Evolutionary conservation across 306 rosid species (phyloP).

Genomic region (Carpinus viminea): DNA sequence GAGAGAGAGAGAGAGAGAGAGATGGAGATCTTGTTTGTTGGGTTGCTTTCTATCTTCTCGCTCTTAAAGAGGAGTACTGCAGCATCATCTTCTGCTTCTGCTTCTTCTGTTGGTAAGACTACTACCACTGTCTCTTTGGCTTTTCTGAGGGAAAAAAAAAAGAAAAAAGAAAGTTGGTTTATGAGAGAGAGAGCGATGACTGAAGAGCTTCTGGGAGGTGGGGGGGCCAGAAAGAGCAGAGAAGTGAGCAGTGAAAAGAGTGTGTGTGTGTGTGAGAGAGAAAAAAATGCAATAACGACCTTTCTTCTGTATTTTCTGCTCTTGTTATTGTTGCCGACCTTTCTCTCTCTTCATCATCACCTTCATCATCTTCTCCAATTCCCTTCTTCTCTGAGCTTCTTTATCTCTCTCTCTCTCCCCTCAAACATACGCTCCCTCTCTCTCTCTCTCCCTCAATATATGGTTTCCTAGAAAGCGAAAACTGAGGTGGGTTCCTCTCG

Average conservation of each 20-base stretch:
- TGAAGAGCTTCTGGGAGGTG: conserved; percentile 30
- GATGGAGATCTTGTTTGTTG: conserved; percentile 21
- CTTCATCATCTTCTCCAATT: conserved; percentile 2
- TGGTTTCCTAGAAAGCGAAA: conserved; percentile 53
- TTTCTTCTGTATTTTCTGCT: conserved; percentile 33
- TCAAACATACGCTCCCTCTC: conserved; percentile 2
- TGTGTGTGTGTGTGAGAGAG: background rate
- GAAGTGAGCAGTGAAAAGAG: conserved; percentile 13
- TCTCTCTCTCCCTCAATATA: conserved; percentile 16
- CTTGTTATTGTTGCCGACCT: conserved; percentile 24
- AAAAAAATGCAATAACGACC: conserved; percentile 58
- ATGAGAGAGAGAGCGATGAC: conserved; percentile 11
- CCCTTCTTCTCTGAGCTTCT: conserved; percentile 15
- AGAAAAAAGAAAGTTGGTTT: conserved; percentile 31
- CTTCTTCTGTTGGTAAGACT: conserved; percentile 34
- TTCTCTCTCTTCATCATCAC: conserved; percentile 38
- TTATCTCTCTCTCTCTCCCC: conserved; percentile 18
- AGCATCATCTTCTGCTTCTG: conserved; percentile 8
- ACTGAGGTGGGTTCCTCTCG: conserved; percentile 38
- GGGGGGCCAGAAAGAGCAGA: conserved; percentile 21
- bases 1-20: background rate
- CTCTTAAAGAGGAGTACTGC: background rate
- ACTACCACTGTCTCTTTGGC: conserved; percentile 64
- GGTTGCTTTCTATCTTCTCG: conserved; percentile 8
- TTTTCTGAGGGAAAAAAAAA: conserved; percentile 28